Evolutionary conservation across 345 rosid genomes (phyloP), one percentile per base, ranked within the genome.

Genomic region (Populus davidiana): DNA sequence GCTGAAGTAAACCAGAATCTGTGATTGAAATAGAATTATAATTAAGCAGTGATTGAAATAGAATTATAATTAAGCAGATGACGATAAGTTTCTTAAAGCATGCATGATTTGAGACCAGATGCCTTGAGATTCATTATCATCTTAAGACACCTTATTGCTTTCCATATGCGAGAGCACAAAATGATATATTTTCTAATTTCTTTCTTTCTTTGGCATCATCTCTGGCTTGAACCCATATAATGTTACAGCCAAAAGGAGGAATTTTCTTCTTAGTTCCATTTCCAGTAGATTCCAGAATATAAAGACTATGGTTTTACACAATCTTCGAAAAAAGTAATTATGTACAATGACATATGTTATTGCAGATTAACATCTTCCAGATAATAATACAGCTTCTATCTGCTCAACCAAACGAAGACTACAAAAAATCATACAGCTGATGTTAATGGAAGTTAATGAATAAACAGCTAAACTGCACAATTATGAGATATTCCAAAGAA

Each of bases 361-460:
- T 56, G 52, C 49, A 69, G 49, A 56, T 56, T 56, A 56, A 56
- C 23, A 56, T 38, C 52, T 67, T 47, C 63, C 7, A n/a, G 20
- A 67, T 70, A 59, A 27, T 54, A 73, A 18, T 59, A 21, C 14
- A 72, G 10, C 71, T 41, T 79, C 64, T 6, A 59, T 76, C 54
- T 61, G 70, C 49, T 21, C 27, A 43, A 44, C 17, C 50, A 13
- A 44, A 44, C 13, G 17, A 56, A 56, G 63, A 56, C 63, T 56
- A 56, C 27, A 56, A n/a, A 67, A 49, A 67, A 47, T 25, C 47
- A 71, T 35, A 63, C 35, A 67, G 18, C 43, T 62, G 44, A 76
- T 66, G 39, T 36, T 77, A 65, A 62, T 56, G 74, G 43, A 27
- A 71, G 52, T 17, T 56, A 0, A 73, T 38, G 54, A 73, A 21